Conservation (phyloP, 305 asterid species). For the Rubia balearica region DNA sequence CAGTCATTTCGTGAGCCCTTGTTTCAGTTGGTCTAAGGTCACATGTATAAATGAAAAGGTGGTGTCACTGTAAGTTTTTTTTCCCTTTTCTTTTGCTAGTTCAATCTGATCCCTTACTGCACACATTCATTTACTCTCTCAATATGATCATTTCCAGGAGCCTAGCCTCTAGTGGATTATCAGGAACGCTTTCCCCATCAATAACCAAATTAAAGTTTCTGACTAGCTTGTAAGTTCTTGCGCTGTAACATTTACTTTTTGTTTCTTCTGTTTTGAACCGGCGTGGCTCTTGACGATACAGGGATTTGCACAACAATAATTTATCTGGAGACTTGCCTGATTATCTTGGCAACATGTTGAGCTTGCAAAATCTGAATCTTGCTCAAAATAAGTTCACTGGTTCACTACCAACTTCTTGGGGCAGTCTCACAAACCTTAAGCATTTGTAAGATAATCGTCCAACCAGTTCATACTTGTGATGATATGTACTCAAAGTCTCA, state of each 20-base stretch:
- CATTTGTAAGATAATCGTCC: slow-evolving; percentile 38
- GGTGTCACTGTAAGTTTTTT: slow-evolving; percentile 56
- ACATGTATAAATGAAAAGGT: slow-evolving; percentile 64
- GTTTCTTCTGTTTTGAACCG: no score
- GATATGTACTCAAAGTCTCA: background rate
- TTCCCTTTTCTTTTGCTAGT: slow-evolving; percentile 1
- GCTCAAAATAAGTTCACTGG: slow-evolving; percentile 68
- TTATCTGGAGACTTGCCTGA: slow-evolving; percentile 65
- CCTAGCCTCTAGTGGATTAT: slow-evolving; percentile 61
- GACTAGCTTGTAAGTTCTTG: slow-evolving; percentile 51
- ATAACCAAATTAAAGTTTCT: slow-evolving; percentile 56
- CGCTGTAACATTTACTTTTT: slow-evolving; percentile 1
- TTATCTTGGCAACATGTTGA: slow-evolving; percentile 45
- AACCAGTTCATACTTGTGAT: background rate
- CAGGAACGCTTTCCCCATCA: slow-evolving; percentile 70
- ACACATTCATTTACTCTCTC: background rate
- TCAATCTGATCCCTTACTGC: background rate
- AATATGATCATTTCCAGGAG: slow-evolving; percentile 45
- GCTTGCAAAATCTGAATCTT: slow-evolving; percentile 59
- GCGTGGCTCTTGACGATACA: slow-evolving; percentile 22
- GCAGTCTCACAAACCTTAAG: slow-evolving; percentile 54
- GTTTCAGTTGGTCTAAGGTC: slow-evolving; percentile 80
- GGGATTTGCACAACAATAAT: slow-evolving; percentile 67
- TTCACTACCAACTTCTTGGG: slow-evolving; percentile 69
- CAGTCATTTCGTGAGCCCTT: slow-evolving; percentile 60